Evolutionary conservation across 2,329 filamentous ascomycete genomes (phyloP).

Genomic region (Fusarium sp.): DNA sequence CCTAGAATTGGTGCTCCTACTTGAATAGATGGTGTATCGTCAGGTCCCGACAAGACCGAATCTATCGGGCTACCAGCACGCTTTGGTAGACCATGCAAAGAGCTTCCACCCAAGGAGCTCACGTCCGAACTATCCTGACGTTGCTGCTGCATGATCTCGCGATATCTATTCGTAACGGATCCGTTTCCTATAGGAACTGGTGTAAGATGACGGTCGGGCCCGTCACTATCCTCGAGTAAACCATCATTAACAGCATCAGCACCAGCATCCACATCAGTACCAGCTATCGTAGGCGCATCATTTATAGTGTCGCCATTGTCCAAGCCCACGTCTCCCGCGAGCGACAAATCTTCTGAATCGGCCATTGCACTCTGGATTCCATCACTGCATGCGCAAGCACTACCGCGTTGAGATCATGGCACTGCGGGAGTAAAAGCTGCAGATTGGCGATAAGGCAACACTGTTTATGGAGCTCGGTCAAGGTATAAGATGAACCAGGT

Average conservation of each 20-base stretch:
- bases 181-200: slow-evolving; percentile 38
- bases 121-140: slow-evolving; percentile 61
- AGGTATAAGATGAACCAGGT: slow-evolving; percentile 16
- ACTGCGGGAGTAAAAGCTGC: slow-evolving; percentile 36
- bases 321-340: slow-evolving; percentile 51
- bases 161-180: slow-evolving; percentile 55
- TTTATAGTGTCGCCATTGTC: slow-evolving; percentile 56
- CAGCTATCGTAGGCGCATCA: slow-evolving; percentile 33
- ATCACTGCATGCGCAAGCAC: slow-evolving; percentile 49
- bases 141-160: slow-evolving; percentile 56
- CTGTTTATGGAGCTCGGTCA: slow-evolving; percentile 39
- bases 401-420: slow-evolving; percentile 44
- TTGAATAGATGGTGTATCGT: slow-evolving; percentile 86
- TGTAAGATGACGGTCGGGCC: slow-evolving; percentile 28
- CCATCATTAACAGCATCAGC: slow-evolving; percentile 13
- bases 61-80: slow-evolving; percentile 74
- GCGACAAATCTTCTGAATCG: slow-evolving; percentile 59
- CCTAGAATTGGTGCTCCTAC: slow-evolving; percentile 57
- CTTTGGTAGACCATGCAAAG: slow-evolving; percentile 60
- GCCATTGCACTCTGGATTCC: slow-evolving; percentile 58
- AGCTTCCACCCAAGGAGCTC: slow-evolving; percentile 60
- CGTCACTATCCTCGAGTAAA: slow-evolving; percentile 26
- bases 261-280: slow-evolving; percentile 24
- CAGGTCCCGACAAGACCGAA: slow-evolving; percentile 78
- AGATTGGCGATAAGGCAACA: slow-evolving; percentile 33